A percentile compares a stretch with the other conserved stretches of the same genome.
These are phyloP conservation scores for Ogataea ramenticola DNA, from an alignment of 805 yeast genomes.

Conservation along the genomic window DNA sequence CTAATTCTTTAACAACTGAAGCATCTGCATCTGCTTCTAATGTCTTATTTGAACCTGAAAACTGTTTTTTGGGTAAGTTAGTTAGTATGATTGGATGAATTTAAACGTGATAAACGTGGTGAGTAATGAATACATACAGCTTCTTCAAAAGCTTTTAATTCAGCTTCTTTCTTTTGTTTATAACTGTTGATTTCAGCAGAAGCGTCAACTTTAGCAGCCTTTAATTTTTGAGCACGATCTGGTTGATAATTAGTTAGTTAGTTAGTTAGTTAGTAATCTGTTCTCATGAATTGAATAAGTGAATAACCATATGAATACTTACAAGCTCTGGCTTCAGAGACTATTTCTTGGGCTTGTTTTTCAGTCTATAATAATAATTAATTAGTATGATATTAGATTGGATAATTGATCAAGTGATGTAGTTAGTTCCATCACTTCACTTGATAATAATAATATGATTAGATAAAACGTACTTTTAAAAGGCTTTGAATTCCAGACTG, in stretches of 20 bases:
- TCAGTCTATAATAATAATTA: constrained; percentile 52
- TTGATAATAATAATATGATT: too few species aligned
- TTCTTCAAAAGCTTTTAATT: constrained; percentile 64
- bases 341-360: constrained; percentile 95
- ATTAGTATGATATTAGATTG: too few species aligned
- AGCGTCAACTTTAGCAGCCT: constrained; percentile 93
- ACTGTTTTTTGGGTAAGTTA: constrained; percentile 16
- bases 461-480: constrained; percentile 37
- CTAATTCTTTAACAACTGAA: constrained; percentile 63
- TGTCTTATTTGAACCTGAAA: constrained; percentile 66
- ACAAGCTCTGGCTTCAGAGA: constrained; percentile 85
- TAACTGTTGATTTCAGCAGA: constrained; percentile 81
- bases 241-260: too few species aligned
- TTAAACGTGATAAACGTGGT: too few species aligned
- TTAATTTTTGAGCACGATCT: constrained; percentile 79
- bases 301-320: too few species aligned
- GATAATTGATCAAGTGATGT: too few species aligned
- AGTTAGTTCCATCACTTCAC: too few species aligned
- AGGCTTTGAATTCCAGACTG: constrained; percentile 62
- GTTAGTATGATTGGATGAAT: not conserved
- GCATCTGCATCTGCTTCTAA: constrained; percentile 76
- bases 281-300: too few species aligned
- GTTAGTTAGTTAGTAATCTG: too few species aligned
- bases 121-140: too few species aligned
- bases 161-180: constrained; percentile 76